Percentiles rank a stretch among this genome's conserved stretches.
Conservation (phyloP, 805 yeast genomes). For the Hanseniaspora meyeri region DNA sequence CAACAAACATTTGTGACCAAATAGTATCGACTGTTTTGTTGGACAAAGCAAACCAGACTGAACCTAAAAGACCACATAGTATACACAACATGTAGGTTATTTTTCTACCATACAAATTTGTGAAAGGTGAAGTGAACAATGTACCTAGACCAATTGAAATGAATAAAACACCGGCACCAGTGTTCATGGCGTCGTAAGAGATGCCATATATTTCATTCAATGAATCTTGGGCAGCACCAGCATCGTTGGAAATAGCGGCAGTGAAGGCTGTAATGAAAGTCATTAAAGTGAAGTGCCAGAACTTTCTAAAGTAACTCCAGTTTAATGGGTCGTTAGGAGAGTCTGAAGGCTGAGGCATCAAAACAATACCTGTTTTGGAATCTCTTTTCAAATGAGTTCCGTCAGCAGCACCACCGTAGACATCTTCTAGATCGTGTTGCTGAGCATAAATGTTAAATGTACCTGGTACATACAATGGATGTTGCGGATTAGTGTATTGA, state of each 20-base stretch:
- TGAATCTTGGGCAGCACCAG: constrained; percentile 59
- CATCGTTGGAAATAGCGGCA: constrained; percentile 63
- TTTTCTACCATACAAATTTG: constrained; percentile 58
- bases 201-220: constrained; percentile 51
- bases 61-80: constrained; percentile 48
- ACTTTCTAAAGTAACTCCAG: constrained; percentile 35
- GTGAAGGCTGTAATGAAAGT: constrained; percentile 53
- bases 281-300: constrained; percentile 39
- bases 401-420: constrained; percentile 20
- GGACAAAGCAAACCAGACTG: constrained; percentile 57
- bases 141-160: constrained; percentile 58
- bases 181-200: constrained; percentile 56
- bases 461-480: constrained; percentile 43
- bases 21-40: constrained; percentile 47
- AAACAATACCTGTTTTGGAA: constrained; percentile 28
- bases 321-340: constrained; percentile 55
- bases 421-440: constrained; percentile 23
- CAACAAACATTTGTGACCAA: constrained; percentile 70
- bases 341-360: constrained; percentile 54
- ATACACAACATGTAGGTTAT: constrained; percentile 51
- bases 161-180: constrained; percentile 71
- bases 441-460: constrained; percentile 41
- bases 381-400: constrained; percentile 28
- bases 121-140: constrained; percentile 51
- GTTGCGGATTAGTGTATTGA: constrained; percentile 29